Evolutionary conservation across 495 filamentous ascomycete species (phyloP).

Genomic region (Pyrenopolyporus hunteri): DNA sequence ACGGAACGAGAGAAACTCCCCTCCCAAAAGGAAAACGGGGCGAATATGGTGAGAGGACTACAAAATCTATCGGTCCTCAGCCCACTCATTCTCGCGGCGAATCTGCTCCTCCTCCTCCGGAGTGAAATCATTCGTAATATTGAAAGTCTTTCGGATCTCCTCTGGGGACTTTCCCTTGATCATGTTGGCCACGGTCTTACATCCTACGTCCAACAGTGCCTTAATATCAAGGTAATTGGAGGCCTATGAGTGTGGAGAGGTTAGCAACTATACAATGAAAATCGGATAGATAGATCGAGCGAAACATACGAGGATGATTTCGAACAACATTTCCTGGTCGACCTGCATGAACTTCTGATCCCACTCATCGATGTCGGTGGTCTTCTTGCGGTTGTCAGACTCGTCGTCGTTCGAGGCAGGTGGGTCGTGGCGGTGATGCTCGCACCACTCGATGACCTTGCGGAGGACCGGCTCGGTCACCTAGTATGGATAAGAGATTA

Average conservation of each 20-base stretch:
- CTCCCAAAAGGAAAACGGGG: too few species aligned
- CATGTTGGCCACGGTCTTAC: conserved; percentile 87
- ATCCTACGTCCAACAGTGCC: conserved; percentile 79
- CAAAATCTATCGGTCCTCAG: conserved; percentile 70
- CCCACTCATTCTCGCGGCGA: conserved; percentile 83
- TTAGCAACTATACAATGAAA: conserved; percentile 4
- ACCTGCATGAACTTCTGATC: conserved; percentile 99
- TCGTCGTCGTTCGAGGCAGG: conserved; percentile 79
- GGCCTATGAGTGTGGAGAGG: conserved; percentile 50
- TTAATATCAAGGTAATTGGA: conserved; percentile 86
- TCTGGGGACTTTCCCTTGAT: conserved; percentile 86
- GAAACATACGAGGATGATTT: conserved; percentile 89
- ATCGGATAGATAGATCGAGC: not conserved
- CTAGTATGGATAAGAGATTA: conserved; percentile 50
- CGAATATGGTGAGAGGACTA: too few species aligned
- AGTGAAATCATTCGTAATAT: conserved; percentile 84
- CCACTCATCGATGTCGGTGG: conserved; percentile 98
- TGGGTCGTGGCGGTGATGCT: conserved; percentile 89
- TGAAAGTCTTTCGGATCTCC: conserved; percentile 84
- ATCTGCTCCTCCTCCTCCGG: conserved; percentile 85
- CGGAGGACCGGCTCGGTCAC: conserved; percentile 91
- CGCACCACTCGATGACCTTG: conserved; percentile 98
- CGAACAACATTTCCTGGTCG: conserved; percentile 99
- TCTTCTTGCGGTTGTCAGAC: conserved; percentile 94
- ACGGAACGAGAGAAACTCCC: too few species aligned